Evolutionary conservation across 148 eudicot genomes (phyloP).

Genomic region (Suaeda aralocaspica): DNA sequence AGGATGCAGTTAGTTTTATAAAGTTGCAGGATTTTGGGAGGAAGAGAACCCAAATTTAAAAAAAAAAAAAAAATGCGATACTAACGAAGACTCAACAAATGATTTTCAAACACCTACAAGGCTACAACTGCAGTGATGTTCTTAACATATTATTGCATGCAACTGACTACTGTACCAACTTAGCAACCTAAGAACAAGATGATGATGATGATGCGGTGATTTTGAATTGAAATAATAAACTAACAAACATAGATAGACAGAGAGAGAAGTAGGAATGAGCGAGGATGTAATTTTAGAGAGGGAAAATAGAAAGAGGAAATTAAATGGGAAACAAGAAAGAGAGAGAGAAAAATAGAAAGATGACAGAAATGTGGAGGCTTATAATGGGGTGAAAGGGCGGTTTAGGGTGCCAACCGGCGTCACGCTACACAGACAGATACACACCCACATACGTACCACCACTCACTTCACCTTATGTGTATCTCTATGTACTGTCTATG

Average conservation of each 20-base stretch:
- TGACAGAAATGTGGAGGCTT: constrained; percentile 39
- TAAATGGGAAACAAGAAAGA: neutral
- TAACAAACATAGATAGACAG: neutral
- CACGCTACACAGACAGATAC: constrained; percentile 35
- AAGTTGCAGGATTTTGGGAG: too few relatives aligned
- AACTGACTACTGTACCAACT: too few relatives aligned
- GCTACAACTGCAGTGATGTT: too few relatives aligned
- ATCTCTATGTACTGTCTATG: too few relatives aligned
- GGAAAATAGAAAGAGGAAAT: neutral
- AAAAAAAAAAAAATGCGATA: too few relatives aligned
- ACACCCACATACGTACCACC: neutral
- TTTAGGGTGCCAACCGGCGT: constrained; percentile 68
- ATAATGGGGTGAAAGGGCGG: constrained; percentile 52
- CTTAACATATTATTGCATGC: too few relatives aligned
- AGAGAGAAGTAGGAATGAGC: neutral
- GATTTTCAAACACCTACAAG: too few relatives aligned
- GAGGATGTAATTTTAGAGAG: neutral
- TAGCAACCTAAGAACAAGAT: too few relatives aligned
- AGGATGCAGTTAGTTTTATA: too few relatives aligned
- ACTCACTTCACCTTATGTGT: too few relatives aligned
- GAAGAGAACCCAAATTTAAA: too few relatives aligned
- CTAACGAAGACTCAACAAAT: too few relatives aligned
- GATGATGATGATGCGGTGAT: neutral
- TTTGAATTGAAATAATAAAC: neutral
- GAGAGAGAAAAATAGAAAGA: constrained; percentile 12